Conservation (phyloP, 1,139 yeast genomes). For the Hansenula sp. region DNA sequence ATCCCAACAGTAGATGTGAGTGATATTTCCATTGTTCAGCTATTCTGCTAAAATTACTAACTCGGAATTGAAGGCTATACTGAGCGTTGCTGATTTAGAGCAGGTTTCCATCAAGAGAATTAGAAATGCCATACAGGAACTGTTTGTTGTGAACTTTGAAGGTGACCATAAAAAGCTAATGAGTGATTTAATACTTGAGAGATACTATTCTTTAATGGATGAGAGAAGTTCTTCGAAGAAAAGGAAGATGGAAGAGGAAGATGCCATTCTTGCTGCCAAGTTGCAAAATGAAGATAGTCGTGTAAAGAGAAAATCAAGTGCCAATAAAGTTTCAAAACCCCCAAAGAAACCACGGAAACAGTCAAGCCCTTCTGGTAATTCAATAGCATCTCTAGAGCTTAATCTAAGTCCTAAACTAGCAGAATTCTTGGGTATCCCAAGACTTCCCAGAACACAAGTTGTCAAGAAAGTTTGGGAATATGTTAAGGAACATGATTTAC, state of each 20-base stretch:
- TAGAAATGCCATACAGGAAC: conserved; percentile 64
- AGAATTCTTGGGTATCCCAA: conserved; percentile 39
- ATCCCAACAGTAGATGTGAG: conserved; percentile 71
- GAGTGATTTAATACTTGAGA: conserved; percentile 55
- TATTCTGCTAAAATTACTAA: background rate
- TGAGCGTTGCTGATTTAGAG: conserved; percentile 70
- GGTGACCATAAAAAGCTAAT: conserved; percentile 46
- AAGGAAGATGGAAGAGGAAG: conserved; percentile 26
- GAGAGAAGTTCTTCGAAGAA: conserved; percentile 26
- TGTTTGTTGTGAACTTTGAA: conserved; percentile 55
- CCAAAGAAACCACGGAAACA: conserved; percentile 11
- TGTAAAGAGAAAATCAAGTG: conserved; percentile 7
- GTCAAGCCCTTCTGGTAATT: conserved; percentile 8
- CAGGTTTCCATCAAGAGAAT: conserved; percentile 70
- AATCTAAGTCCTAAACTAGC: conserved; percentile 49
- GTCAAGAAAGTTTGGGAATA: conserved; percentile 74
- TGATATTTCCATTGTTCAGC: conserved; percentile 9
- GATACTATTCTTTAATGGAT: conserved; percentile 51
- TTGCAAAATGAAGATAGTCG: conserved; percentile 11
- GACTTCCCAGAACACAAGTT: conserved; percentile 63
- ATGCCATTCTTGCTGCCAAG: conserved; percentile 25
- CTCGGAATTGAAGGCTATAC: conserved; percentile 48
- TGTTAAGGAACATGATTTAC: conserved; percentile 60
- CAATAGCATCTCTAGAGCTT: conserved; percentile 24
- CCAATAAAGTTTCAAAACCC: conserved; percentile 10